These are phyloP conservation scores for Torulaspora globosa DNA, from an alignment of 1,139 yeast species.

Conservation along the genomic window DNA sequence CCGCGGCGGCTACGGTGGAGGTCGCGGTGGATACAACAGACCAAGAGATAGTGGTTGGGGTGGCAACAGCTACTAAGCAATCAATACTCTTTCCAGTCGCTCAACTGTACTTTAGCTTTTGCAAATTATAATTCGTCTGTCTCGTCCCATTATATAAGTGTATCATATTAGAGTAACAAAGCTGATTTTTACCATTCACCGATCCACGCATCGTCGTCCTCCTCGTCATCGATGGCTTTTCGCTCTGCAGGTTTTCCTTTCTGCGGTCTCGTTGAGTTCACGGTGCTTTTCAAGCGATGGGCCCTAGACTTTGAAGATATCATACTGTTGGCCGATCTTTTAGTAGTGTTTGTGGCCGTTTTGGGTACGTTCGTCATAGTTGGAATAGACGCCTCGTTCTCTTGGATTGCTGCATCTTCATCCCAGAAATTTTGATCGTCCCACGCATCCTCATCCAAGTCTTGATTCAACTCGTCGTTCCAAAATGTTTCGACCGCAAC, in stretches of 20 bases:
- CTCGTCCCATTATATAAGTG: slow-evolving; percentile 1
- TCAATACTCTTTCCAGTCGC: not conserved
- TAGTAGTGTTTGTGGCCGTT: not conserved
- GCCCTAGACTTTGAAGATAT: slow-evolving; percentile 10
- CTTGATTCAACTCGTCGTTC: slow-evolving; percentile 15
- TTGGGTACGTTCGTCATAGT: slow-evolving; percentile 1
- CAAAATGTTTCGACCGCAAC: slow-evolving; percentile 23
- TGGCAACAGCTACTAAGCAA: slow-evolving; percentile 19
- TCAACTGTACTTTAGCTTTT: slow-evolving; percentile 2
- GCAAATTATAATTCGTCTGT: slow-evolving; percentile 1
- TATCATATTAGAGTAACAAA: slow-evolving; percentile 7
- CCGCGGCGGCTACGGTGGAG: slow-evolving; percentile 26
- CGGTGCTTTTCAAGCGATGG: slow-evolving; percentile 1
- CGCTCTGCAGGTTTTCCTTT: slow-evolving; percentile 2
- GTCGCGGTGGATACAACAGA: slow-evolving; percentile 21
- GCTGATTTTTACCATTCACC: slow-evolving; percentile 41
- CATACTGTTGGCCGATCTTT: slow-evolving; percentile 5
- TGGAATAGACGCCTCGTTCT: slow-evolving; percentile 1
- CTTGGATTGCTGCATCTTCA: slow-evolving; percentile 1
- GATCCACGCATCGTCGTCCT: slow-evolving; percentile 52
- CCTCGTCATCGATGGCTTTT: slow-evolving; percentile 25
- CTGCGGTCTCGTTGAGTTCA: not conserved
- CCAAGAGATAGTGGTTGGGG: slow-evolving; percentile 35
- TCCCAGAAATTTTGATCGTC: slow-evolving; percentile 38
- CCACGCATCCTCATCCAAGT: slow-evolving; percentile 37